Conservation (phyloP, 176 grass and related monocot species). For the sorghum (Sorghum bicolor) region Sorghum_bicolor_NCBIv3 NC_012870.2:8266001-8266500, state of each 20-base stretch:
- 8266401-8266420: conserved; percentile 62
- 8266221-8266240: conserved; percentile 45
- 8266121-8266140: conserved; percentile 55
- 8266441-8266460: conserved; percentile 56
- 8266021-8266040: conserved; percentile 52
- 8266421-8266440: conserved; percentile 52
- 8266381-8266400: conserved; percentile 57
- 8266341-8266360: conserved; percentile 56
- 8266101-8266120: conserved; percentile 57
- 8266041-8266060: conserved; percentile 61
- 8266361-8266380: conserved; percentile 65
- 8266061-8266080: conserved; percentile 61
- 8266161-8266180: conserved; percentile 61
- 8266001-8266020: conserved; percentile 50
- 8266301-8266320: conserved; percentile 55
- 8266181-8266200: conserved; percentile 58
- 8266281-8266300: conserved; percentile 53
- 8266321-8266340: conserved; percentile 51
- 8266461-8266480: conserved; percentile 58
- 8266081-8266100: conserved; percentile 62
- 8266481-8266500: conserved; percentile 50
- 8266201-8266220: conserved; percentile 52
- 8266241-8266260: conserved; percentile 64
- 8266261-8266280: conserved; percentile 59
- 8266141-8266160: conserved; percentile 61